Evolutionary conservation across 1,284 basidiomycete genomes (phyloP).

Genomic region (Waitea zeae): DNA sequence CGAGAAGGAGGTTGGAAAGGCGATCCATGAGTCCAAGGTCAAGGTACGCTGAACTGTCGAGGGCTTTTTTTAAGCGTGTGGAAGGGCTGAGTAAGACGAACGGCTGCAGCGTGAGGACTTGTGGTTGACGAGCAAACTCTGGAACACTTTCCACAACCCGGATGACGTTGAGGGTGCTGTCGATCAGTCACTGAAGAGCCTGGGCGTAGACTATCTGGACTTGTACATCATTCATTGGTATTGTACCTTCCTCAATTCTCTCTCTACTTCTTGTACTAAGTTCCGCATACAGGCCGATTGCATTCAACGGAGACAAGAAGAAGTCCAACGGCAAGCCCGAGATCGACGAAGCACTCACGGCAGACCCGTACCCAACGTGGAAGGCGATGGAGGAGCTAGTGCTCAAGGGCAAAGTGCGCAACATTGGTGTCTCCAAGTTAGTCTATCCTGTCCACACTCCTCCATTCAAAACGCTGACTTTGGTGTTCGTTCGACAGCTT

Average conservation of each 20-base stretch:
- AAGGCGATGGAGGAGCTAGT: slow-evolving; percentile 67
- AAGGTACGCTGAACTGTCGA: too few species aligned
- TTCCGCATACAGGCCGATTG: slow-evolving; percentile 63
- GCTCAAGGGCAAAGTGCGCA: slow-evolving; percentile 61
- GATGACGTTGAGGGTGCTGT: slow-evolving; percentile 50
- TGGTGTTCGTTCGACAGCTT: slow-evolving; percentile 32
- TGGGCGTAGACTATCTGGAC: slow-evolving; percentile 68
- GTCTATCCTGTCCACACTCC: not conserved
- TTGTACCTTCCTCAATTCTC: slow-evolving; percentile 11
- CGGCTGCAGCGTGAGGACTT: slow-evolving; percentile 40
- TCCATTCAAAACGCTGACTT: slow-evolving; percentile 12
- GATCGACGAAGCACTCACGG: slow-evolving; percentile 46
- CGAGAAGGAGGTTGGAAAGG: slow-evolving; percentile 61
- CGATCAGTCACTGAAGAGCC: slow-evolving; percentile 46
- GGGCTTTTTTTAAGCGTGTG: too few species aligned
- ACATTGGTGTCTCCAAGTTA: slow-evolving; percentile 27
- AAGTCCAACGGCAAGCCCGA: slow-evolving; percentile 26
- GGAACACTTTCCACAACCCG: slow-evolving; percentile 51
- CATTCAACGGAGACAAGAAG: slow-evolving; percentile 53
- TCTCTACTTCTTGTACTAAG: too few species aligned
- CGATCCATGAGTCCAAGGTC: slow-evolving; percentile 37
- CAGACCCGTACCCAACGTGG: slow-evolving; percentile 72
- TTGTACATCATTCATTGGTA: slow-evolving; percentile 76
- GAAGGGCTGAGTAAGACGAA: too few species aligned
- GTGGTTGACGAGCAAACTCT: slow-evolving; percentile 57